phyloP scores from a whole-genome alignment of 1,284 basidiomycete genomes.

The Entoloma clypeatum region DNA sequence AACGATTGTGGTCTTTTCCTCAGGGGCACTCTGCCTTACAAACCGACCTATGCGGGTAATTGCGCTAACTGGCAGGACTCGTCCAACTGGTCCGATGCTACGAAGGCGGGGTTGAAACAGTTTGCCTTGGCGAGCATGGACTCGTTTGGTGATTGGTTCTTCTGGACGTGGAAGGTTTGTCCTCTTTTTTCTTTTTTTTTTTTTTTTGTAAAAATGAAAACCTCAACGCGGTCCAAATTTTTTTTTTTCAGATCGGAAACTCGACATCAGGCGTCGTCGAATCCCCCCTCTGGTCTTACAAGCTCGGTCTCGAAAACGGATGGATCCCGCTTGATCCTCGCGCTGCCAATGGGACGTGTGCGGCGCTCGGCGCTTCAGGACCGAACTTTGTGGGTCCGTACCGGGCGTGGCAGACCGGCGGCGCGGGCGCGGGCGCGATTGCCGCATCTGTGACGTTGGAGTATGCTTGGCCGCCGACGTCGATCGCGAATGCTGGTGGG shows the following conservation, averaged over 20 bases:
- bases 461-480: constrained; percentile 59
- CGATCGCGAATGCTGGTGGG: constrained; percentile 44
- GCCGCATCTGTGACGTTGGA: constrained; percentile 41
- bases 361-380: constrained; percentile 42
- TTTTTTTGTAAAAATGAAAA: constrained; percentile 6
- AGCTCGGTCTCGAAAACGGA: constrained; percentile 73
- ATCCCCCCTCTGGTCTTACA: constrained; percentile 79
- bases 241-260: constrained; percentile 69
- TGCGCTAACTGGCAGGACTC: constrained; percentile 61
- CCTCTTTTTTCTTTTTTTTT: constrained; percentile 6
- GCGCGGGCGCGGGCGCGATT: constrained; percentile 63
- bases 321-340: constrained; percentile 84
- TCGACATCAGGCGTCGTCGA: constrained; percentile 56
- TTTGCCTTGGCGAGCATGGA: constrained; percentile 61
- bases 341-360: constrained; percentile 62
- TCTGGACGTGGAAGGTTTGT: constrained; percentile 68
- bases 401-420: constrained; percentile 75
- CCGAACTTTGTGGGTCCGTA: constrained; percentile 55
- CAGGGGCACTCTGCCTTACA: constrained; percentile 48
- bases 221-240: too few relatives aligned
- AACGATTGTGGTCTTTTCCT: constrained; percentile 72
- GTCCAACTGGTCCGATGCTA: constrained; percentile 51
- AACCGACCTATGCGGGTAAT: constrained; percentile 44
- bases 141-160: constrained; percentile 55
- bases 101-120: constrained; percentile 52